Evolutionary conservation across 805 yeast species (phyloP).

Genomic region (Teunomyces stri): DNA sequence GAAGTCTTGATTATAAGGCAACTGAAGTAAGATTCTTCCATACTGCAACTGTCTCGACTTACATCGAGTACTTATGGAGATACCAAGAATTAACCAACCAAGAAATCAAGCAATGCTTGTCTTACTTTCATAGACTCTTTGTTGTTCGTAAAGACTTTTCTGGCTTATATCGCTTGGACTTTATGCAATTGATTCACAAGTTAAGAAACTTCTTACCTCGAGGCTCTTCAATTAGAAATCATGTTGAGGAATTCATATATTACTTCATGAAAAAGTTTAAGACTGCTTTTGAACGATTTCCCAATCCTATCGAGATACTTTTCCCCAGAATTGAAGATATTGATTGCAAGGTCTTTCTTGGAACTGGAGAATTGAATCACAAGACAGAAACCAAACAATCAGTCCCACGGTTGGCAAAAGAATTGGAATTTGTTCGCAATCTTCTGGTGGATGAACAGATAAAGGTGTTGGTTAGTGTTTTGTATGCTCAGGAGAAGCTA

Average conservation of each 20-base stretch:
- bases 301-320: slow-evolving; percentile 64
- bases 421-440: slow-evolving; percentile 29
- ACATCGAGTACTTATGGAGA: slow-evolving; percentile 57
- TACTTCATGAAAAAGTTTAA: slow-evolving; percentile 63
- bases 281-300: slow-evolving; percentile 44
- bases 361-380: slow-evolving; percentile 53
- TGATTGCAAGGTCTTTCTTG: slow-evolving; percentile 48
- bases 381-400: slow-evolving; percentile 17
- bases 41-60: slow-evolving; percentile 62
- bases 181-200: slow-evolving; percentile 58
- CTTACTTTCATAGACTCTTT: slow-evolving; percentile 70
- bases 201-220: slow-evolving; percentile 47
- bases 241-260: slow-evolving; percentile 61
- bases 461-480: slow-evolving; percentile 49
- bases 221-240: slow-evolving; percentile 48
- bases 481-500: slow-evolving; percentile 44
- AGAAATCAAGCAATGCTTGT: slow-evolving; percentile 60
- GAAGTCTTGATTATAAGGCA: slow-evolving; percentile 43
- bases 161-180: slow-evolving; percentile 67
- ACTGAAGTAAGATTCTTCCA: slow-evolving; percentile 50
- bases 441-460: slow-evolving; percentile 45
- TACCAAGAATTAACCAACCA: slow-evolving; percentile 60
- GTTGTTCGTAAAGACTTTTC: slow-evolving; percentile 57
- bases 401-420: slow-evolving; percentile 32
- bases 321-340: slow-evolving; percentile 56